Evolutionary conservation across 768 basidiomycete genomes (phyloP), one percentile per base, ranked within the genome.

Genomic region (Tricholoma sp.): DNA sequence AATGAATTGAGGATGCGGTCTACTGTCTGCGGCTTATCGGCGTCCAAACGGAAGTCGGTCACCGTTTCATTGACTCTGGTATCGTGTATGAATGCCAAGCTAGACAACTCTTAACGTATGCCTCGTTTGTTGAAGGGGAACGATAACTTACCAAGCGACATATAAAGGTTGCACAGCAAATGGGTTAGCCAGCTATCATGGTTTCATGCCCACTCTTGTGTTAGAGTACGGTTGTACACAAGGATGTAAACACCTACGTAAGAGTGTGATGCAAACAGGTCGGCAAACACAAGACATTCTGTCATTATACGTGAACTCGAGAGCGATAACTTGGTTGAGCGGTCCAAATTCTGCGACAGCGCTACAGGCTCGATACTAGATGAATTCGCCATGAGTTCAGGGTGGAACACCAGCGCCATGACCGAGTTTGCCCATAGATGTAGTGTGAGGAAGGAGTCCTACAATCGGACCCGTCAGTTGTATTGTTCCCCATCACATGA

Each of bases 101-200:
- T 61, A 6, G 18, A 8, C 4, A 10, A 12, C 2, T 8, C 6
- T 29, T 2, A n/a, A 24, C 11, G 51, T 24, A 17, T 11, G 33
- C 7, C 20, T 24, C n/a, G 12, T 17, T 11, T 15, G 7, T 2
- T 12, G 18, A 20, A 4, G 18, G 8, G 20, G 9, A 4, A 44
- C 18, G 42, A 28, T 6, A n/a, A 11, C 36, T 29, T 42, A 42
- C 52, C 52, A 39, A 6, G 57, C 59, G 15, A 58, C 54, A 18
- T 56, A 61, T 47, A 61, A 53, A 7, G 59, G 59, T 17, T 61
- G 57, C 11, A 61, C 57, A 15, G 49, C 59, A 33, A 61, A 61
- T 9, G 59, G 59, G 34, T 57, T 61, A 2, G 59, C 53, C 9
- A 61, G 54, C 59, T 61, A 33, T 53, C 7, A n/a, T 24, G 24